Evolutionary conservation across 306 rosid species (phyloP).

Genomic region (Arachis stenosperma): DNA sequence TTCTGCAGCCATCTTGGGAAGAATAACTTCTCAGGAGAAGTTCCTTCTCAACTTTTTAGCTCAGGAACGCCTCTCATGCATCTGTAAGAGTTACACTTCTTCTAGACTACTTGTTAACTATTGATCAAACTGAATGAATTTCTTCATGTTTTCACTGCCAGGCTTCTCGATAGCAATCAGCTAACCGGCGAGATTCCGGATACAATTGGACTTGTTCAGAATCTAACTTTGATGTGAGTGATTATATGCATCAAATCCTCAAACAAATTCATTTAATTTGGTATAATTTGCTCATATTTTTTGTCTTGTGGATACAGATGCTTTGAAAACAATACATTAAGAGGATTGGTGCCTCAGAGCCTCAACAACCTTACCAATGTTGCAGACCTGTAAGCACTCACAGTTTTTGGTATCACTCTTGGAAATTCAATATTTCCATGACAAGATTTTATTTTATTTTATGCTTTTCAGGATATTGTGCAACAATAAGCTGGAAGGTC

Average conservation of each 20-base stretch:
- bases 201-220: constrained; percentile 47
- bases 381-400: constrained; percentile 51
- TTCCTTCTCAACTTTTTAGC: constrained; percentile 50
- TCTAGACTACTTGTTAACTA: not conserved
- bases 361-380: constrained; percentile 43
- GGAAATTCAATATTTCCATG: not conserved
- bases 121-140: not conserved
- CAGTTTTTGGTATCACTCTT: not conserved
- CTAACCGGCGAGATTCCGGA: constrained; percentile 54
- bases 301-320: constrained; percentile 45
- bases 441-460: not conserved
- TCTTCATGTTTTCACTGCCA: constrained; percentile 31
- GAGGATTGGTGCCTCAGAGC: constrained; percentile 45
- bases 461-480: constrained; percentile 49
- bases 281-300: not conserved
- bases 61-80: constrained; percentile 53
- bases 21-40: constrained; percentile 48
- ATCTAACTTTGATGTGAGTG: constrained; percentile 57
- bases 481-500: constrained; percentile 53
- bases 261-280: too few species aligned
- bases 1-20: constrained; percentile 58
- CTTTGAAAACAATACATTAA: constrained; percentile 49
- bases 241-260: constrained; percentile 5
- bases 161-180: constrained; percentile 47
- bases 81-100: constrained; percentile 48